Evolutionary conservation across 345 rosid genomes (phyloP), one percentile per base, ranked within the genome.

Genomic region (Syzygium aqueum): DNA sequence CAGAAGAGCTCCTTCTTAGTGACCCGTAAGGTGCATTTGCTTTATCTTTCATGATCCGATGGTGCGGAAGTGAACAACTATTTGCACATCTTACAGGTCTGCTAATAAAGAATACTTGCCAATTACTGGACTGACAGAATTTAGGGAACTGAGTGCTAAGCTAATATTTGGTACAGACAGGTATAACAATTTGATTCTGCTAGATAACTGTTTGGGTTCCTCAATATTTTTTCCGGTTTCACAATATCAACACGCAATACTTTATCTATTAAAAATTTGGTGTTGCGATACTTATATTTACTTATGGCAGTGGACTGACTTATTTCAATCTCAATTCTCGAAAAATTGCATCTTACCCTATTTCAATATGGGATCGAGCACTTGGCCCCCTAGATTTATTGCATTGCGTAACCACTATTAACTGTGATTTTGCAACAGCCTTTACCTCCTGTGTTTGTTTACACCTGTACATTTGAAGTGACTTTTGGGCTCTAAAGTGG

Each of bases 101-200:
- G 89, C 91, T 5, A 87, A 85, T 43, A 92, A 92, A 90, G 94
- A 92, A 85, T 92, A 91, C 87, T 89, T 92, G 85, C 93, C 92
- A 46, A 88, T 88, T 86, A 86, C 92, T 67, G 92, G 93, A 88
- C 88, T 94, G 89, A 87, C 91, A 50, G 92, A 92, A n/a, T 88
- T 91, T 90, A 89, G 89, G 52, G 89, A 87, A 90, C 78, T 88
- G 87, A 92, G 94, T 83, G 91, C 94, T 50, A 88, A 87, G 89
- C 89, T 92, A 73, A 85, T 92, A 85, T 90, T 91, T 78, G 90
- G 92, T 37, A 89, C 90, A 43, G 91, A 89, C 51, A 78, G 91
- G 92, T 92, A 67, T 50, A 49, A 53, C 43, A 50, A 27, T 63
- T 30, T 77, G 11, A 84, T 52, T 40, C 78, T 67, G 46, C 51